A percentile compares a stretch with the other conserved stretches of the same genome.
Evolutionary conservation across 768 basidiomycete genomes (phyloP).

Genomic region (Antrodiella citrinella): DNA sequence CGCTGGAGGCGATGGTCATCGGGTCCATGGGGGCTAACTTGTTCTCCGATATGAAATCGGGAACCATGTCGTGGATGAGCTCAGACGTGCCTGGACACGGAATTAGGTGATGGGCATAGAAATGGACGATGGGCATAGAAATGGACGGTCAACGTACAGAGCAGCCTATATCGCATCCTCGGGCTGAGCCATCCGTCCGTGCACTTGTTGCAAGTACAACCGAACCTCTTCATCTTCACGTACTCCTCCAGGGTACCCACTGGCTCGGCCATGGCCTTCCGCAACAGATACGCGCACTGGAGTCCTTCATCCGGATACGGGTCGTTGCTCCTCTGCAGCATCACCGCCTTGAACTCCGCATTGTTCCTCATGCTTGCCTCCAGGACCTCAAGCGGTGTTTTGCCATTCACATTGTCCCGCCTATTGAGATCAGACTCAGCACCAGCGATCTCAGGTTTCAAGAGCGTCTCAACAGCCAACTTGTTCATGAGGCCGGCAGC

Average conservation of each 20-base stretch:
- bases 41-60: conserved; percentile 1
- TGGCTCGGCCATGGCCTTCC: conserved; percentile 2
- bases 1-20: background rate
- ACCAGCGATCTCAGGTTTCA: background rate
- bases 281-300: conserved; percentile 4
- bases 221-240: background rate
- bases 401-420: conserved; percentile 5
- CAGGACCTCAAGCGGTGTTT: conserved; percentile 9
- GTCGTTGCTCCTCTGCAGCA: background rate
- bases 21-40: background rate
- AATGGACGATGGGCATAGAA: no score
- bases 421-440: background rate
- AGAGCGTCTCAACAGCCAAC: background rate
- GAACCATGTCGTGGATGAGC: background rate
- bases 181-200: conserved; percentile 10
- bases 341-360: background rate
- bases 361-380: conserved; percentile 3
- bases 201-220: conserved; percentile 10
- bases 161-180: conserved; percentile 9
- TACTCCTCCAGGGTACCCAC: background rate
- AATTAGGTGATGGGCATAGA: no score
- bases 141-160: background rate
- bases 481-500: conserved; percentile 4
- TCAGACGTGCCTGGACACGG: no score
- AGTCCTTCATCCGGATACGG: background rate